Conservation (phyloP, 192 early-diverging fungal species). For the Lobosporangium transversale region DNA sequence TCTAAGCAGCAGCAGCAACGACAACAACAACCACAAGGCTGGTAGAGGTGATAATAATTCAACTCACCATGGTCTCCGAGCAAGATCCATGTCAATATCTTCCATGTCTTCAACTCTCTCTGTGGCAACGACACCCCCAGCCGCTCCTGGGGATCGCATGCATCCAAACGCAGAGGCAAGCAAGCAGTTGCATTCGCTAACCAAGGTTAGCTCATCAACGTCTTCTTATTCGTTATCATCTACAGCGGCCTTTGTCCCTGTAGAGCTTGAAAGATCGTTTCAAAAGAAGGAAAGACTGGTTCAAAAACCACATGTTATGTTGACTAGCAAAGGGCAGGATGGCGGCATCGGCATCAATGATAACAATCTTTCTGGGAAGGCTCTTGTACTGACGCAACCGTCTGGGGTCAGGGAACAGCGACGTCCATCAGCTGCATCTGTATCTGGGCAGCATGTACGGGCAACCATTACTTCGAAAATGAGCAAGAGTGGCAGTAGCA, state of each 20-base stretch:
- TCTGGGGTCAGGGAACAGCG: slow-evolving; percentile 16
- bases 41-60: too few relatives aligned
- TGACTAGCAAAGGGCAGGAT: neutral
- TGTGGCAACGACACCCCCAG: slow-evolving; percentile 3
- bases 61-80: neutral
- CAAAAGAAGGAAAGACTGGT: slow-evolving; percentile 33
- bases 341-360: slow-evolving; percentile 1
- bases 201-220: slow-evolving; percentile 14
- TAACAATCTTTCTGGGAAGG: neutral
- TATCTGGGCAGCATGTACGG: neutral
- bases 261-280: slow-evolving; percentile 28
- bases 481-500: neutral
- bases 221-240: neutral
- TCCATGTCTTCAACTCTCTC: neutral
- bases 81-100: slow-evolving; percentile 10
- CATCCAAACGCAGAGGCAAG: slow-evolving; percentile 17
- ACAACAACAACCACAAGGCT: too few relatives aligned
- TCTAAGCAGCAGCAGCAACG: neutral
- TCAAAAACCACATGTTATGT: slow-evolving; percentile 14
- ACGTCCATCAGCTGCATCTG: neutral
- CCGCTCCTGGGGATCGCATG: slow-evolving; percentile 43
- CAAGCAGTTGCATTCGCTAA: slow-evolving; percentile 34
- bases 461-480: neutral
- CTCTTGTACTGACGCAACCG: slow-evolving; percentile 10
- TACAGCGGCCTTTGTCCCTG: slow-evolving; percentile 15